A percentile compares a stretch with the other conserved stretches of the same genome.
phyloP scores from a whole-genome alignment of 164 flowering plant species.

The grape (Vitis vinifera) region DNA sequence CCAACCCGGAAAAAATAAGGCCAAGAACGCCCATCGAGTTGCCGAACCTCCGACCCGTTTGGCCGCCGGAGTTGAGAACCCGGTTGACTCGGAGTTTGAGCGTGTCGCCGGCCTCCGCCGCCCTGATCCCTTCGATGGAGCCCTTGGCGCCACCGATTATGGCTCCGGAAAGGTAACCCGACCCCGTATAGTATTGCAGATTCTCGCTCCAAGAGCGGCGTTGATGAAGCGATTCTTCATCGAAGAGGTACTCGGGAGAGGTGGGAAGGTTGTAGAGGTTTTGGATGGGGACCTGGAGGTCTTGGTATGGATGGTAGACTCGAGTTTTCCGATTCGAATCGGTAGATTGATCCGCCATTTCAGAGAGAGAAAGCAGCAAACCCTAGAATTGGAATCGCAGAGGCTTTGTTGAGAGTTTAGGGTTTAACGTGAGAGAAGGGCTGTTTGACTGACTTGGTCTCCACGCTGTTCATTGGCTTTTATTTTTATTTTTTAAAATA shows the following conservation, averaged over 20 bases:
- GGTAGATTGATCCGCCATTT: constrained; percentile 24
- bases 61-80: constrained; percentile 51
- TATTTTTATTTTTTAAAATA: too few species aligned
- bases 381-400: too few species aligned
- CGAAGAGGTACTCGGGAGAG: constrained; percentile 60
- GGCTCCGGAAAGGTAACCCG: constrained; percentile 51
- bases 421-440: too few species aligned
- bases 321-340: constrained; percentile 19
- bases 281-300: constrained; percentile 39
- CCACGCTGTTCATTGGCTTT: too few species aligned
- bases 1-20: constrained; percentile 58
- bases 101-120: constrained; percentile 54
- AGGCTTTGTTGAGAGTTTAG: too few species aligned
- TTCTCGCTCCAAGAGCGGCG: constrained; percentile 66
- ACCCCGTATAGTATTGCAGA: constrained; percentile 54
- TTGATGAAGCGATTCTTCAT: constrained; percentile 44
- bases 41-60: constrained; percentile 40
- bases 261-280: constrained; percentile 61
- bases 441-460: too few species aligned
- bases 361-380: neutral
- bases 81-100: constrained; percentile 52
- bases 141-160: constrained; percentile 46
- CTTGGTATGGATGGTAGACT: constrained; percentile 55
- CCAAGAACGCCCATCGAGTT: constrained; percentile 57
- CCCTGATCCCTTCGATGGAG: constrained; percentile 35